A percentile compares a stretch with the other conserved stretches of the same genome.
These are phyloP conservation scores for Tagetes erecta DNA, from an alignment of 129 eudicot genomes.

Conservation along the genomic window DNA sequence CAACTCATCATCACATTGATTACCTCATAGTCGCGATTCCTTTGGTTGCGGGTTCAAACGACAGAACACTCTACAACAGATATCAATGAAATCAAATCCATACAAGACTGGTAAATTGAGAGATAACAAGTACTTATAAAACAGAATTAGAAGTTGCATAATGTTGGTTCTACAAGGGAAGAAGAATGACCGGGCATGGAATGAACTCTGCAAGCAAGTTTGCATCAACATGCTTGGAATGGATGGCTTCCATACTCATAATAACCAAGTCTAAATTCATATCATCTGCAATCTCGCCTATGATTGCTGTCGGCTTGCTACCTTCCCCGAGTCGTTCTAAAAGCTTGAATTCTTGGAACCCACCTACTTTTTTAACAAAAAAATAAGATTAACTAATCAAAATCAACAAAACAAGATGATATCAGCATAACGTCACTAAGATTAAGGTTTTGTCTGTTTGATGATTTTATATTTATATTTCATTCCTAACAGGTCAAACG, in stretches of 20 bases:
- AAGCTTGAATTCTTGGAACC: constrained; percentile 85
- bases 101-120: neutral
- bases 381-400: constrained; percentile 2
- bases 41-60: neutral
- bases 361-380: constrained; percentile 43
- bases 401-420: neutral
- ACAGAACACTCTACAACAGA: constrained; percentile 15
- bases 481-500: neutral
- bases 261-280: constrained; percentile 83
- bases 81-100: neutral
- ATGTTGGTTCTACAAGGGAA: constrained; percentile 53
- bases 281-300: constrained; percentile 97
- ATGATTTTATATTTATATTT: neutral
- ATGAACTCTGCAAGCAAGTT: constrained; percentile 92
- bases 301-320: constrained; percentile 84
- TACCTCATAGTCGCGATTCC: neutral
- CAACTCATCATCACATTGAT: neutral
- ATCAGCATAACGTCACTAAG: neutral
- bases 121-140: constrained; percentile 15
- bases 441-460: neutral
- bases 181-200: constrained; percentile 89
- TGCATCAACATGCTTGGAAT: constrained; percentile 96
- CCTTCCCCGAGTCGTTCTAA: constrained; percentile 96
- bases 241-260: constrained; percentile 98
- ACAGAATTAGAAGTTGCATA: constrained; percentile 28